Evolutionary conservation across 2,329 filamentous ascomycete species (phyloP).

Genomic region (Magnaporthales sp.): DNA sequence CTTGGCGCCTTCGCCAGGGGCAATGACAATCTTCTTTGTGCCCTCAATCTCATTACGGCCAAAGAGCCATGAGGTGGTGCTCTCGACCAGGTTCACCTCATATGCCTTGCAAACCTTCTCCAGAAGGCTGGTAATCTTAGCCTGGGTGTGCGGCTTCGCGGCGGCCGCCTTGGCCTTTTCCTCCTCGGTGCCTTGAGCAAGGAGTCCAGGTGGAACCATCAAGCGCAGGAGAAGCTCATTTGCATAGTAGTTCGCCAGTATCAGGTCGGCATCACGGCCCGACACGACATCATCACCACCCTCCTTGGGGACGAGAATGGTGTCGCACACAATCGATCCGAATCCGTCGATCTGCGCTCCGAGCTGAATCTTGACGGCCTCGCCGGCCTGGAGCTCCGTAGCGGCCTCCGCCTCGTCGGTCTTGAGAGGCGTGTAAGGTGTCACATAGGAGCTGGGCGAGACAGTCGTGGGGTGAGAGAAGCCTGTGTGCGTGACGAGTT

Average conservation of each 20-base stretch:
- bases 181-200: slow-evolving; percentile 78
- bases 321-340: slow-evolving; percentile 92
- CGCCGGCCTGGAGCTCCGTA: slow-evolving; percentile 69
- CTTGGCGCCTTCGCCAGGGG: slow-evolving; percentile 77
- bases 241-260: slow-evolving; percentile 87
- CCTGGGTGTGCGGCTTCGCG: slow-evolving; percentile 75
- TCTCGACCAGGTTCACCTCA: slow-evolving; percentile 89
- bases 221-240: slow-evolving; percentile 90
- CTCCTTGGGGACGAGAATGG: slow-evolving; percentile 61
- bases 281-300: slow-evolving; percentile 54
- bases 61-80: slow-evolving; percentile 95
- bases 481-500: slow-evolving; percentile 36
- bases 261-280: slow-evolving; percentile 74
- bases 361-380: slow-evolving; percentile 96
- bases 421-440: slow-evolving; percentile 87
- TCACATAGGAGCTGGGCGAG: slow-evolving; percentile 89
- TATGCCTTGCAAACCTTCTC: slow-evolving; percentile 90
- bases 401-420: slow-evolving; percentile 80
- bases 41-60: slow-evolving; percentile 96
- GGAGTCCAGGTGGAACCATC: slow-evolving; percentile 81
- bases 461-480: slow-evolving; percentile 92
- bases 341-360: slow-evolving; percentile 96
- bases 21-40: slow-evolving; percentile 93
- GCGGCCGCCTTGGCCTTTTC: slow-evolving; percentile 88
- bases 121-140: slow-evolving; percentile 76